phyloP scores from a whole-genome alignment of 2,329 filamentous ascomycete genomes.

The Fusarium fujikuroi region DNA sequence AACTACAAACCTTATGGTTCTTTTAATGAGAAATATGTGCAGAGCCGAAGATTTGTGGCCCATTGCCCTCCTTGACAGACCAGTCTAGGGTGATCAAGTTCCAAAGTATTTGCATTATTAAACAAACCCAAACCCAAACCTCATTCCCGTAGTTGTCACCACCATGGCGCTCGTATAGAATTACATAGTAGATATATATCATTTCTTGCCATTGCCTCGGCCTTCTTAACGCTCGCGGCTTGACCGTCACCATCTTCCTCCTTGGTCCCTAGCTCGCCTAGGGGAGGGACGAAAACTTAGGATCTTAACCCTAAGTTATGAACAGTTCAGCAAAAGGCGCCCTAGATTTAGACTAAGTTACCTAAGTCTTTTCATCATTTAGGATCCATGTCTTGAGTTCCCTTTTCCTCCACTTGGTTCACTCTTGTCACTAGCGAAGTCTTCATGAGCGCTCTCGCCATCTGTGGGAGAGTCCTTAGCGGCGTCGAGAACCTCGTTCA shows the following conservation, averaged over 20 bases:
- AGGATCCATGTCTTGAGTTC: not conserved
- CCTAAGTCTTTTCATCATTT: not conserved
- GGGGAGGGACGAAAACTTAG: not conserved
- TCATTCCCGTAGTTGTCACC: slow-evolving; percentile 14
- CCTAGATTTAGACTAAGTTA: not conserved
- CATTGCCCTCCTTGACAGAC: not conserved
- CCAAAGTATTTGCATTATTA: slow-evolving; percentile 2
- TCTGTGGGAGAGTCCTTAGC: slow-evolving; percentile 29
- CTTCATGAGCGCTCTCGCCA: slow-evolving; percentile 21
- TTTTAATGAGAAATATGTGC: too few species aligned
- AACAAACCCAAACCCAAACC: not conserved
- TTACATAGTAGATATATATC: slow-evolving; percentile 23
- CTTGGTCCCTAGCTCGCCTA: not conserved
- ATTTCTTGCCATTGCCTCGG: slow-evolving; percentile 42
- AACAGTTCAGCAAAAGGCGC: not conserved
- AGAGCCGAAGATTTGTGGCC: not conserved
- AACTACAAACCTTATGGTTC: not conserved
- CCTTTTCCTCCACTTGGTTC: not conserved
- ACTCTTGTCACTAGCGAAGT: not conserved
- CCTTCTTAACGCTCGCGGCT: slow-evolving; percentile 42
- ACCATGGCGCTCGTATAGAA: slow-evolving; percentile 4
- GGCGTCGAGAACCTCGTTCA: slow-evolving; percentile 68
- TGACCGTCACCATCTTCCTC: slow-evolving; percentile 37
- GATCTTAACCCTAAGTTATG: not conserved
- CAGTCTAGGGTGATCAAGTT: not conserved